Evolutionary conservation across 148 eudicot genomes (phyloP).

Genomic region (Rhododendron ovatum): DNA sequence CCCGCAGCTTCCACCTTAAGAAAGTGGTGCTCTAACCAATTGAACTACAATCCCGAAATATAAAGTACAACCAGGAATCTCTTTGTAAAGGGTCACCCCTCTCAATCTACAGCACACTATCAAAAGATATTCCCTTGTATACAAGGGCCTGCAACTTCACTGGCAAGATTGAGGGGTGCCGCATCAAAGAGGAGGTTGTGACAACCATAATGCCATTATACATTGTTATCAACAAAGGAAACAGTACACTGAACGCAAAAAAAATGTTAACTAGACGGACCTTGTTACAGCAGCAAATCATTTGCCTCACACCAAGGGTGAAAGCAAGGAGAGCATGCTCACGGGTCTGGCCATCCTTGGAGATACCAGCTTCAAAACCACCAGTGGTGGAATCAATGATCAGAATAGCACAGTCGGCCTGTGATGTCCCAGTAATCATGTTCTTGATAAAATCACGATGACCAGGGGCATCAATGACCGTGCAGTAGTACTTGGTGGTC

Average conservation of each 20-base stretch:
- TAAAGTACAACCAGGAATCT: background rate
- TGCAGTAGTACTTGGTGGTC: too few species aligned
- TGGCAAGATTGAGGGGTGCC: background rate
- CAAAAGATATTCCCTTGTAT: background rate
- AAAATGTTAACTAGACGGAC: background rate
- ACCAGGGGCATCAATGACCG: too few species aligned
- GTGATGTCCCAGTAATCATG: too few species aligned
- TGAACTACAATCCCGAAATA: slow-evolving; percentile 2
- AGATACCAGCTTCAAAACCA: slow-evolving; percentile 31
- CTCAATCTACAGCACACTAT: background rate
- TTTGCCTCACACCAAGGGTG: slow-evolving; percentile 52
- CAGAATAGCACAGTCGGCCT: too few species aligned
- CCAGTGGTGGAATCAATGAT: too few species aligned
- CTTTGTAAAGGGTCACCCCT: background rate
- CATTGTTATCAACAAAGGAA: background rate
- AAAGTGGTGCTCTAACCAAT: slow-evolving; percentile 1
- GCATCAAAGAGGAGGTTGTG: background rate
- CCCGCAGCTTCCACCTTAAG: slow-evolving; percentile 3
- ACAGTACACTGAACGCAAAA: background rate
- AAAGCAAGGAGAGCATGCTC: slow-evolving; percentile 57
- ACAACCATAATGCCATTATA: background rate
- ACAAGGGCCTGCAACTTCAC: background rate
- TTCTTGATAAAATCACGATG: too few species aligned
- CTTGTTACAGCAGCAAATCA: slow-evolving; percentile 24
- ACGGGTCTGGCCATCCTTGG: slow-evolving; percentile 62